These are phyloP conservation scores for Azolla pinnata DNA, from an alignment of 75 land plant species.

Conservation along the genomic window DNA sequence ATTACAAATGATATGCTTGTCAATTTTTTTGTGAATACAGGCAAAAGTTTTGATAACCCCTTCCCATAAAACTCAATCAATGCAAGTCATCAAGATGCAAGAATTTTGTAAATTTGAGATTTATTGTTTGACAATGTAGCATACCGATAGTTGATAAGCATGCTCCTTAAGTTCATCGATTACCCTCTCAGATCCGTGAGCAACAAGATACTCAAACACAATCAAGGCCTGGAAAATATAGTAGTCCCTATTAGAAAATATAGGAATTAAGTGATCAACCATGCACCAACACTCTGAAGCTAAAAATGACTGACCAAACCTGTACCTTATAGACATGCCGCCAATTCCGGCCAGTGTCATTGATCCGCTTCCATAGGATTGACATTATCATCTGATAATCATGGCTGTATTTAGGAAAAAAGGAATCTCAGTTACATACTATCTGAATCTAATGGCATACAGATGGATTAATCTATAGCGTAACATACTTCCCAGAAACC, in stretches of 20 bases:
- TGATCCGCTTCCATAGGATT: slow-evolving; percentile 59
- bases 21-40: too few species aligned
- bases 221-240: slow-evolving; percentile 49
- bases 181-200: slow-evolving; percentile 28
- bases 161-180: slow-evolving; percentile 24
- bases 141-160: slow-evolving; percentile 25
- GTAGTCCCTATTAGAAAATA: too few species aligned
- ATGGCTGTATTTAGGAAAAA: slow-evolving; percentile 32
- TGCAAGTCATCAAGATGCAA: neutral
- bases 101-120: neutral
- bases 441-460: slow-evolving; percentile 68
- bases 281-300: too few species aligned
- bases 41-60: too few species aligned
- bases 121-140: too few species aligned
- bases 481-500: too few species aligned
- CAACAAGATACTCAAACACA: slow-evolving; percentile 49
- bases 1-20: too few species aligned
- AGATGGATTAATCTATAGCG: neutral
- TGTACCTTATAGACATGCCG: slow-evolving; percentile 86
- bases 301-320: neutral
- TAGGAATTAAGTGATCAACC: too few species aligned
- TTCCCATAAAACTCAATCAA: neutral
- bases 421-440: neutral
- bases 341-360: slow-evolving; percentile 71
- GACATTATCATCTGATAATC: slow-evolving; percentile 75